Base-by-base conservation (phyloP, 1,284 basidiomycete species). In the Apiotrichum sp. region DNA sequence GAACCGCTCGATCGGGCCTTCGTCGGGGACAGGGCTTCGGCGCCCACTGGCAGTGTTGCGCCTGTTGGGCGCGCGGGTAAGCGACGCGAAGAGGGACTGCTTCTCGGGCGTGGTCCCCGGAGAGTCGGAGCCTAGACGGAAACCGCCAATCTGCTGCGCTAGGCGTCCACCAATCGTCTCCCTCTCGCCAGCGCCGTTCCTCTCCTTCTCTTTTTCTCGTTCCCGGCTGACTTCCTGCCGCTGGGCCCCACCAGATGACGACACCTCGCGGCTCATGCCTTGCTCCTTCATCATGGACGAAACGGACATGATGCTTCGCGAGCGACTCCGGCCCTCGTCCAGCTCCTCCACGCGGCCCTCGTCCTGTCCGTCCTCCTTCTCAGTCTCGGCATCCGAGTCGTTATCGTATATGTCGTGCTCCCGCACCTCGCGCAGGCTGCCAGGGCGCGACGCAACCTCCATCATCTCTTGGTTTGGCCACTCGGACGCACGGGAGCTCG, bases 401-500 rank as follows among this genome's bases (percentile, higher is more conserved):
- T 43, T 16, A 4, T 22, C 40, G 36, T 57, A 53, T 1, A 48
- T 42, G 31, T 60, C 60, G 32, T 62, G 63, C 43, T 71, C 46
- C 5, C 72, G 7, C 63, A 61, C 40, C 76, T 67, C 34, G 72
- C 74, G 16, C 59, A 68, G 2, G 35, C 35, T 38, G 10, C 29
- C 35, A 10, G 76, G 73, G 31, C 74, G 63, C 2, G 69, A 58
- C 3, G 48, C 44, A 6, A 77, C 74, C 44, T 75, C 73, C 2
- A 72, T 60, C 59, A 78, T 66, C 57, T 76, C 75, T 50, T 72
- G 68, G 50, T 71, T 72, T 0, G 49, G 39, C 49, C 49, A 50
- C 31, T 41, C 49, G 13, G 77, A 77, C 10, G 86, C 84, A 40
- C 83, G 76, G 6, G 81, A 68, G 39, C 52, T 63, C 4, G 70